These are phyloP conservation scores for Skeletonema potamos DNA, from an alignment of 108 stramenopile species.

Conservation along the genomic window DNA sequence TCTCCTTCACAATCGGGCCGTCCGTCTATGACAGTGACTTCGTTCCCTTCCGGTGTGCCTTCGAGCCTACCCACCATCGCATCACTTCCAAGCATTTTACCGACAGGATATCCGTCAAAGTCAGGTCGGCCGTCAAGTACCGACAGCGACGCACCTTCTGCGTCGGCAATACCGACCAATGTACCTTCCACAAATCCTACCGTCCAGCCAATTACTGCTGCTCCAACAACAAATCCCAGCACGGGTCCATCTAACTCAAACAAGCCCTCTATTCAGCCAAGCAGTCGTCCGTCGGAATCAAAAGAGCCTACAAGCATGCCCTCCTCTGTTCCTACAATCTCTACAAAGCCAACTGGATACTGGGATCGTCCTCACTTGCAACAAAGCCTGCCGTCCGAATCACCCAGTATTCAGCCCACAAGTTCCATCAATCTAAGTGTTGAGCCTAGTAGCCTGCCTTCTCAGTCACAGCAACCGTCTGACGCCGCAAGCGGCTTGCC, in stretches of 20 bases:
- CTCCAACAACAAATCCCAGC: not conserved
- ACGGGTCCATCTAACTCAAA: not conserved
- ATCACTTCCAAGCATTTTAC: not conserved
- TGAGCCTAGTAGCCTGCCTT: not conserved
- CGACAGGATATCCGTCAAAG: not conserved
- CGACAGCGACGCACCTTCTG: not conserved
- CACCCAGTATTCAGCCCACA: not conserved
- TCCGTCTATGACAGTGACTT: not conserved
- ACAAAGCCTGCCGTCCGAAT: not conserved
- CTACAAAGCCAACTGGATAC: not conserved
- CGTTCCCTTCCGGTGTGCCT: not conserved
- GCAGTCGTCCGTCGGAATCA: not conserved
- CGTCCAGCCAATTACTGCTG: not conserved
- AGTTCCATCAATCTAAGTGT: not conserved
- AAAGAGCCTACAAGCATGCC: not conserved
- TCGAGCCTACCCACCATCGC: not conserved
- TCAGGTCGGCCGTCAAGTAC: not conserved
- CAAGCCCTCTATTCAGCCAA: not conserved
- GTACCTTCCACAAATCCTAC: not conserved
- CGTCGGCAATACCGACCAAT: not conserved
- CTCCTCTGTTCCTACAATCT: not conserved
- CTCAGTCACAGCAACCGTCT: too few species aligned
- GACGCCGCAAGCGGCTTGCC: too few species aligned
- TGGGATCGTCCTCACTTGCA: not conserved
- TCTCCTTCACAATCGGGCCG: not conserved